These are phyloP conservation scores for Melastoma candidum DNA, from an alignment of 441 rosid species.

Conservation along the genomic window DNA sequence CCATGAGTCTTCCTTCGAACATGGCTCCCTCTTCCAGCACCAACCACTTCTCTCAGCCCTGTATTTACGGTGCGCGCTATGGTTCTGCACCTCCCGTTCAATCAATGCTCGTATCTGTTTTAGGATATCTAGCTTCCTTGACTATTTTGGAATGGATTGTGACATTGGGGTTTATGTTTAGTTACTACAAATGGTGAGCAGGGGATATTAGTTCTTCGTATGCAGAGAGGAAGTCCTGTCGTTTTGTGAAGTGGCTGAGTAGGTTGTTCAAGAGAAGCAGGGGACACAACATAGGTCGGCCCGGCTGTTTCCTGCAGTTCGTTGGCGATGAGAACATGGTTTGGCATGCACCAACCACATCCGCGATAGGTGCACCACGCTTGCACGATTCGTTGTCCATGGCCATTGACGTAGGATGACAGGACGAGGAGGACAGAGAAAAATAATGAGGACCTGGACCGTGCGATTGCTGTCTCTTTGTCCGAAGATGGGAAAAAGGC, in stretches of 20 bases:
- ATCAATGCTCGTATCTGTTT: not conserved
- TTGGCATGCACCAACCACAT: constrained; percentile 50
- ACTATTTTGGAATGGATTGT: not conserved
- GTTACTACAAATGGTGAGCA: constrained; percentile 26
- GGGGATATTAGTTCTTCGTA: constrained; percentile 66
- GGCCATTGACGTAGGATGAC: no score
- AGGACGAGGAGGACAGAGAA: no score
- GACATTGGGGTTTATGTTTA: constrained; percentile 1
- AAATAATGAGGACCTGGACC: no score
- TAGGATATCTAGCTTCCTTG: not conserved
- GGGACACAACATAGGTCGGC: constrained; percentile 15
- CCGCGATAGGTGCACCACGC: constrained; percentile 36
- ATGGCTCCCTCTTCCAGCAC: constrained; percentile 54
- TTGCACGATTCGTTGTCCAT: no score
- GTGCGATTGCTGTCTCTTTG: no score
- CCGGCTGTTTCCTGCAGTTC: constrained; percentile 43
- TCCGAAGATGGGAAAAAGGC: no score
- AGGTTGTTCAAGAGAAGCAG: constrained; percentile 61
- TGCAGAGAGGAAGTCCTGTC: constrained; percentile 59
- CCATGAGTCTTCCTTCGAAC: not conserved
- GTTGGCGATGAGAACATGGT: constrained; percentile 76
- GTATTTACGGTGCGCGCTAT: constrained; percentile 52
- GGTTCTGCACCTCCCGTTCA: not conserved
- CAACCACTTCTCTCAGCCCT: constrained; percentile 65
- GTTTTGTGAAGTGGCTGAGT: constrained; percentile 86